Base-by-base conservation (phyloP, 768 basidiomycete genomes). In the Pholiota molesta region DNA sequence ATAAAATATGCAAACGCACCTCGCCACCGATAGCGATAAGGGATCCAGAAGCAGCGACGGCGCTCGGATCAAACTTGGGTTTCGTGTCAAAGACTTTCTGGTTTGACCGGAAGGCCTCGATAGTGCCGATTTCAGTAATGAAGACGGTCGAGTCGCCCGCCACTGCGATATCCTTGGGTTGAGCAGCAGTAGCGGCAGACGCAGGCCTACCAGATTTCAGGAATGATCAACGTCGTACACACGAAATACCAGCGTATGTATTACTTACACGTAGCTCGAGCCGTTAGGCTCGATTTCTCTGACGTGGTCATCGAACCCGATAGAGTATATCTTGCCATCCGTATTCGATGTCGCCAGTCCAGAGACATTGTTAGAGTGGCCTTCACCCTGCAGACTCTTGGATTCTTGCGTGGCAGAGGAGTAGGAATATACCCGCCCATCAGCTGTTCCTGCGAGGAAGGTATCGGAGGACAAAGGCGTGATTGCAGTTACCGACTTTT, bases 261-360 rank as follows among this genome's bases (percentile, higher is more conserved):
- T 31, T 7, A 80, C 85, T 60, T 61, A 90, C 84, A 79, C 73
- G 72, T 86, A 89, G 62, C 71, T 73, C 21, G 74, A 74, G 19
- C 75, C 76, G 42, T 70, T 66, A 26, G 73, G 66, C 11, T 81
- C 81, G 47, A 94, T 85, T 68, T 93, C 92, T 49, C 88, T 80
- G 3, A 94, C 77, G 33, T 73, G 79, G 70, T 97, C 96, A 64
- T 97, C 96, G 69, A 85, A 95, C 13, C 92, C 95, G 16, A 86
- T 76, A 21, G 90, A 90, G 68, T 85, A 89, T 0, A 90, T 78
- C 57, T 69, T 76, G 17, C 82, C 85, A 28, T 83, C 85, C 8
- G 73, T 70, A 0, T 75, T 67, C 10, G 79, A 77, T 0, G 79
- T 71, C 0, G 85, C 79, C 51, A 97, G 74, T 0, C 82, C 88